These are phyloP conservation scores for Wickerhamiella lipophila DNA, from an alignment of 805 yeast genomes.

Conservation along the genomic window DNA sequence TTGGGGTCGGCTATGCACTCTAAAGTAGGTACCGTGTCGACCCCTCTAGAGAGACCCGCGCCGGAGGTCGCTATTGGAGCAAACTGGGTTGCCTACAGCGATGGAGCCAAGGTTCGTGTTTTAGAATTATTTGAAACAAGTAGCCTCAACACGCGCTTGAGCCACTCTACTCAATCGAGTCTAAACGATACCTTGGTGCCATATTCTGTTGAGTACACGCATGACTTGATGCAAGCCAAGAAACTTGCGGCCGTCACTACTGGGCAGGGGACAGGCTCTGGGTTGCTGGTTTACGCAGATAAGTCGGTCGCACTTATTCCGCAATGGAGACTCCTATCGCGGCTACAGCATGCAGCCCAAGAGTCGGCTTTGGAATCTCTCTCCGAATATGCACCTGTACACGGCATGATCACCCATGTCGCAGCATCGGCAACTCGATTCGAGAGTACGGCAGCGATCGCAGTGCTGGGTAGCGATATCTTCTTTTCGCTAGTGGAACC, in stretches of 20 bases:
- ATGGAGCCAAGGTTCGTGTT: not conserved
- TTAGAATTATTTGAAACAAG: not conserved
- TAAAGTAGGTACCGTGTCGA: not conserved
- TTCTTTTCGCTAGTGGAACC: not conserved
- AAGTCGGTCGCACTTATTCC: not conserved
- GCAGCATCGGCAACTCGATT: not conserved
- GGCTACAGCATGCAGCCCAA: not conserved
- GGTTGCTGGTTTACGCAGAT: not conserved
- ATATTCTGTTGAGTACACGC: not conserved
- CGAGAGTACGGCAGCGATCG: not conserved
- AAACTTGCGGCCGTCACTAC: not conserved
- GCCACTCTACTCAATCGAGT: not conserved
- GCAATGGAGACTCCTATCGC: not conserved
- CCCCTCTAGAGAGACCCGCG: not conserved
- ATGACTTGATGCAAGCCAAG: no score
- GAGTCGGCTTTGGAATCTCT: not conserved
- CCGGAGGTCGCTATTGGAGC: not conserved
- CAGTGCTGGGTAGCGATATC: slow-evolving; percentile 4
- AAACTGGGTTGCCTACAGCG: slow-evolving; percentile 3
- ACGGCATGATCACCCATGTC: not conserved
- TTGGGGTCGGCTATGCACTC: not conserved
- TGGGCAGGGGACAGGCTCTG: not conserved
- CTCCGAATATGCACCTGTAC: not conserved
- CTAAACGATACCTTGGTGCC: not conserved
- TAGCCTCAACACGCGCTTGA: not conserved